phyloP scores from a whole-genome alignment of 2,329 filamentous ascomycete species.

The Penicillium vulpinum region DNA sequence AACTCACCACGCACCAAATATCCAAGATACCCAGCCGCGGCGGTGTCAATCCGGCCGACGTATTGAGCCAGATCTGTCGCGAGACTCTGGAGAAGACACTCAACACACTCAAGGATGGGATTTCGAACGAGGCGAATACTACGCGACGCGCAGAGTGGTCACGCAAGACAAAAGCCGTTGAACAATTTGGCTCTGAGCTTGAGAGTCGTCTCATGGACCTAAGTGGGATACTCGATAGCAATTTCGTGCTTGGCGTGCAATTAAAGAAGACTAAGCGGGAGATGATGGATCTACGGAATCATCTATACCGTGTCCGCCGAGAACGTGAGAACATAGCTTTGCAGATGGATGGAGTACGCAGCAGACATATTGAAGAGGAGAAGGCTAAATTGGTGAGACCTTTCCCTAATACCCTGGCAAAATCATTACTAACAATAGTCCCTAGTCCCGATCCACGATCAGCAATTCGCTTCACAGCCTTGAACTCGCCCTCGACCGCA shows the following conservation, averaged over 20 bases:
- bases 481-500: conserved; percentile 44
- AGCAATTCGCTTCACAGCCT: conserved; percentile 46
- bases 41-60: conserved; percentile 54
- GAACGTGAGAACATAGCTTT: conserved; percentile 52
- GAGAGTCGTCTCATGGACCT: conserved; percentile 53
- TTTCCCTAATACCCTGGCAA: not conserved
- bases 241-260: conserved; percentile 48
- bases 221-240: conserved; percentile 54
- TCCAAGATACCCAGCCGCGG: conserved; percentile 42
- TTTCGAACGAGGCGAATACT: conserved; percentile 42
- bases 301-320: conserved; percentile 50
- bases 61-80: conserved; percentile 52
- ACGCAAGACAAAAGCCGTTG: conserved; percentile 49
- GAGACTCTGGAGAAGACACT: conserved; percentile 52
- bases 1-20: conserved; percentile 34
- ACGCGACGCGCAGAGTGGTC: conserved; percentile 43
- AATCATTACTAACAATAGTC: conserved; percentile 10
- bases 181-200: conserved; percentile 51
- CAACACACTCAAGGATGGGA: conserved; percentile 43
- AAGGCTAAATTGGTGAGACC: conserved; percentile 35
- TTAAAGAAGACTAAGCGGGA: conserved; percentile 48
- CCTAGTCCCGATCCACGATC: conserved; percentile 41
- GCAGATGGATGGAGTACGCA: conserved; percentile 51
- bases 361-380: conserved; percentile 43
- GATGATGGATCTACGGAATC: conserved; percentile 48